Evolutionary conservation across 768 basidiomycete genomes (phyloP).

Genomic region (Mycena belliarum): DNA sequence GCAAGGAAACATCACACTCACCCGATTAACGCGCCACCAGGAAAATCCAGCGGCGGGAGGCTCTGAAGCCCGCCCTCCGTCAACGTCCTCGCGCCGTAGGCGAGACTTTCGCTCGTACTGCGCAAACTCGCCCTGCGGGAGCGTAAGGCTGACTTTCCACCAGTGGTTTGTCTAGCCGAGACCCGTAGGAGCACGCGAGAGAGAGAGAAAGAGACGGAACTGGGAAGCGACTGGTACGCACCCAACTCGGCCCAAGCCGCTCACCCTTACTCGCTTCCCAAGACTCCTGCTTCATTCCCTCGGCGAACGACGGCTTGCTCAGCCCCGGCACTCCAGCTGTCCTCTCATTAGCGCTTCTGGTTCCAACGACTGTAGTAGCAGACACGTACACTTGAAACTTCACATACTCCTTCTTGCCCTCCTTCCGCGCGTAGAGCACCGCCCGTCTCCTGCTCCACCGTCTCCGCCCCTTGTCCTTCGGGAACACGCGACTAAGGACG

Average conservation of each 20-base stretch:
- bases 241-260: conserved; percentile 91
- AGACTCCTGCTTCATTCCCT: conserved; percentile 84
- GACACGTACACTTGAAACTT: conserved; percentile 64
- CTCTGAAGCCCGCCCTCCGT: conserved; percentile 96
- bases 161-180: conserved; percentile 83
- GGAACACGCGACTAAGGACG: too few relatives aligned
- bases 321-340: conserved; percentile 87
- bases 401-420: conserved; percentile 67
- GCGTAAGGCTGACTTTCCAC: conserved; percentile 84
- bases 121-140: conserved; percentile 66
- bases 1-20: background rate
- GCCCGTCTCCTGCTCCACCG: too few relatives aligned
- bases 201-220: too few relatives aligned
- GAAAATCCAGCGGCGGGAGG: conserved; percentile 82
- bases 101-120: conserved; percentile 86
- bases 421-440: conserved; percentile 70
- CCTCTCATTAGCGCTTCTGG: background rate
- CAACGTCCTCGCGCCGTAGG: conserved; percentile 86
- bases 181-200: too few relatives aligned
- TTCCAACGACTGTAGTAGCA: too few relatives aligned
- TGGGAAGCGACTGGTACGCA: too few relatives aligned
- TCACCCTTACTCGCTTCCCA: conserved; percentile 87
- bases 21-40: conserved; percentile 92
- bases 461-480: too few relatives aligned
- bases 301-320: conserved; percentile 83